Base-by-base conservation (phyloP, 495 filamentous ascomycete genomes). In the Trichoderma orchidacearum region DNA sequence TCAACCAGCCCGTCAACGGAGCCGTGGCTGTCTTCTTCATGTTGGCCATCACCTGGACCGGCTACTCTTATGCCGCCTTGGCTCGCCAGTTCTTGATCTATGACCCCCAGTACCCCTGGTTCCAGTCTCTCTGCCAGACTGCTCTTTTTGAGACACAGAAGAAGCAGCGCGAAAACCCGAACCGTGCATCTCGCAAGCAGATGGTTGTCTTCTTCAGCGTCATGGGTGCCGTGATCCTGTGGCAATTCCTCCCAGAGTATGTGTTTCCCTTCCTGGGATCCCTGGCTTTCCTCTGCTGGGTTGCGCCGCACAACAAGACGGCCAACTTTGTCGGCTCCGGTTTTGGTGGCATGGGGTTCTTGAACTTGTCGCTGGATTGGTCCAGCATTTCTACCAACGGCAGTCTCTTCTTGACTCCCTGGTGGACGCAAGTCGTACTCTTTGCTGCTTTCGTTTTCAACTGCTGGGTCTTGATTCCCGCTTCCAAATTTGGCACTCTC, bases 231-330 rank as follows among this genome's bases (percentile, higher is more conserved):
- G 70, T 78, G 62, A 77, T 73, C 0, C 57, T 80, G 1, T 82
- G 79, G 79, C 77, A 82, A 54, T 82, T 82, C 56, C 65, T 82
- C 1, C 79, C 78, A 3, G 78, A 82, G 58, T 81, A 75, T 48
- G 71, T 75, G 13, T 82, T 82, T 58, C 78, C 77, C 0, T 75
- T 81, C 56, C 63, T 76, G 12, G 75, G 71, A n/a, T 82, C 79
- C 0, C 66, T 82, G 11, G 76, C 79, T 2, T 80, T 81, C 53
- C 69, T 82, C n/a, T 82, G 79, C 66, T 81, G 79, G 79, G 77
- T 82, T 13, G 78, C 79, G 6, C 78, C 78, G 7, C 69, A 70
- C 17, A 80, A 79, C 58, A 62, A 69, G 6, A 69, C 77, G 3
- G 78, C 76, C 61, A 82, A 82, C 61, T 82, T 81, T 58, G 71